Evolutionary conservation across 257 asterid genomes (phyloP).

Genomic region (Fraxinus quadrangulata): DNA sequence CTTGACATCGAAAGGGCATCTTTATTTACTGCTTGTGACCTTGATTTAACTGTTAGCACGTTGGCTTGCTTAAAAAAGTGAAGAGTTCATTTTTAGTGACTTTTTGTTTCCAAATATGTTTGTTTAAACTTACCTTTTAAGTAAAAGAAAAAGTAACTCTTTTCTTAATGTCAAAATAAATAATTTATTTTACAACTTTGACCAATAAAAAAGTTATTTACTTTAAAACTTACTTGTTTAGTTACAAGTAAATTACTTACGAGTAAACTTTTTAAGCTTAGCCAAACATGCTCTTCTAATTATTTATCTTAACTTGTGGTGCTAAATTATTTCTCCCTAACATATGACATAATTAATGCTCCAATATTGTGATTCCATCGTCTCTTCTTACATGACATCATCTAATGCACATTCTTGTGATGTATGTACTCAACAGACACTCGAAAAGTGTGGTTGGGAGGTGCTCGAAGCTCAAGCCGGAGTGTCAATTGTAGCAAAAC

Average conservation of each 20-base stretch:
- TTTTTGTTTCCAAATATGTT: neutral
- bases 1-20: neutral
- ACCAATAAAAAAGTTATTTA: no score
- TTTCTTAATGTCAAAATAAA: neutral
- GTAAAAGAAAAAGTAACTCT: neutral
- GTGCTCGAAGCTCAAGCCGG: conserved; percentile 84
- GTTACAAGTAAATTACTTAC: neutral
- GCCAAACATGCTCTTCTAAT: neutral
- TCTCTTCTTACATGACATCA: neutral
- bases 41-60: neutral
- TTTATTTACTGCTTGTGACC: neutral
- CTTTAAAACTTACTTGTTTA: neutral
- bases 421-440: conserved; percentile 47
- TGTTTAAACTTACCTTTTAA: neutral
- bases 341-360: neutral
- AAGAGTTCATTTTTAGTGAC: neutral
- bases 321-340: no score
- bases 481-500: conserved; percentile 76
- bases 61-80: neutral
- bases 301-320: neutral
- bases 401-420: conserved; percentile 16
- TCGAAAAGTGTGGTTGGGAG: conserved; percentile 83
- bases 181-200: neutral
- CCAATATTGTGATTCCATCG: neutral
- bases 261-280: neutral